Base-by-base conservation (phyloP, 2,329 filamentous ascomycete species). In the Aspergillus sp. region DNA sequence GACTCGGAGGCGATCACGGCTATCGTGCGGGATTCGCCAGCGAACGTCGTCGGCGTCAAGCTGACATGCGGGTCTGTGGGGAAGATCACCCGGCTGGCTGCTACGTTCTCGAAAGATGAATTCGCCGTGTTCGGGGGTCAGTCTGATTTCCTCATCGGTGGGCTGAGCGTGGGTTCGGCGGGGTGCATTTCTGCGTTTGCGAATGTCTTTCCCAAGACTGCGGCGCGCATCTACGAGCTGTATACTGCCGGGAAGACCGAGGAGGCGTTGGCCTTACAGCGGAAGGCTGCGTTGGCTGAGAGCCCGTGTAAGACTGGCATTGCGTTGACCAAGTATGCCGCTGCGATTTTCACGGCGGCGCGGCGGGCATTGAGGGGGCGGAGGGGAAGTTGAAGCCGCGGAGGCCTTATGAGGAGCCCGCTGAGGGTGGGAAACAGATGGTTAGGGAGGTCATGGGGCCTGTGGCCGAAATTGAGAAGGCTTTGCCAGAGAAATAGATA, bases 61-160 rank as follows among this genome's bases (percentile, higher is more conserved):
- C 68, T 84, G 51, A 83, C 80, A 10, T 84, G 81, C 63, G 81
- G 72, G 3, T 75, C 73, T 43, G 76, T 80, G n/a, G 78, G 74
- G 41, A 81, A 81, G 63, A 77, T 79, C 52, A 76, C 76, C n/a
- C 71, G 78, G 4, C 65, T 81, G 2, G 68, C 74, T 1, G 74
- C 72, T 36, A 65, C 66, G 30, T 71, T 83, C 50, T 63, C 74
- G 0, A 64, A 76, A 0, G 71, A 76, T 4, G 62, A 72, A 6
- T 88, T 88, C 58, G 77, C 81, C 2, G 77, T 80, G 1, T 87
- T 80, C 56, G 83, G 82, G 1, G 83, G 82, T 1, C 83, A 88
- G 67, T 80, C 79, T 2, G 85, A 89, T 58, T 88, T 86, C 62
- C 64, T 88, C 36, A 67, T 81, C 29, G 76, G 73, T 1, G 78